These are phyloP conservation scores for Lactarius psammicola DNA, from an alignment of 768 basidiomycete genomes.

Conservation along the genomic window DNA sequence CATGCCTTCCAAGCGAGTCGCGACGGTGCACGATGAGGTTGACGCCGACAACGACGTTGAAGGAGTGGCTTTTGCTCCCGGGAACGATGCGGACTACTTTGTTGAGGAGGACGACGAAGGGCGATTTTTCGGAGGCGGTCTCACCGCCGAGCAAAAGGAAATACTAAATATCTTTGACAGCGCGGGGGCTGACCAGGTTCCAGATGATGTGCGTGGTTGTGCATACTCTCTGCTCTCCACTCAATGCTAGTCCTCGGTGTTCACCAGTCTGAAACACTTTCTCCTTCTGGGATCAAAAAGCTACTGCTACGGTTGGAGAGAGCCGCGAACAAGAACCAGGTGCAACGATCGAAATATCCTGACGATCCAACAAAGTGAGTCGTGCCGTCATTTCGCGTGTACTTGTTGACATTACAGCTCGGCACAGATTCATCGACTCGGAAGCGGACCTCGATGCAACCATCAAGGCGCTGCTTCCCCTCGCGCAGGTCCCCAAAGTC, in stretches of 20 bases:
- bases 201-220: constrained; percentile 60
- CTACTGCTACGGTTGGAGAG: constrained; percentile 81
- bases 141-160: constrained; percentile 90
- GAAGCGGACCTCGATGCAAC: constrained; percentile 91
- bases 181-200: constrained; percentile 57
- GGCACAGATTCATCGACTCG: constrained; percentile 91
- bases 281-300: constrained; percentile 67
- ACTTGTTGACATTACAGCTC: constrained; percentile 17
- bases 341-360: constrained; percentile 93
- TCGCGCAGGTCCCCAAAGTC: constrained; percentile 78
- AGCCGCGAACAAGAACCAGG: constrained; percentile 91
- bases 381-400: not conserved
- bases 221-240: constrained; percentile 18
- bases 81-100: constrained; percentile 88
- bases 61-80: constrained; percentile 66
- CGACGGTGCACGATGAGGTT: constrained; percentile 61
- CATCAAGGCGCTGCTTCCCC: constrained; percentile 82
- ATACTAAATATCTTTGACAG: constrained; percentile 93
- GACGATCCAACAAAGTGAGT: constrained; percentile 86
- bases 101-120: constrained; percentile 90
- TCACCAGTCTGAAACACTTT: constrained; percentile 60
- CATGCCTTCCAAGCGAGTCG: constrained; percentile 42
- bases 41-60: constrained; percentile 46
- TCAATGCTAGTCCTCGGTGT: not conserved
- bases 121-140: constrained; percentile 89